Evolutionary conservation across 148 eudicot genomes (phyloP), one percentile per base, ranked within the genome.

Genomic region (Rhododendron henanense): DNA sequence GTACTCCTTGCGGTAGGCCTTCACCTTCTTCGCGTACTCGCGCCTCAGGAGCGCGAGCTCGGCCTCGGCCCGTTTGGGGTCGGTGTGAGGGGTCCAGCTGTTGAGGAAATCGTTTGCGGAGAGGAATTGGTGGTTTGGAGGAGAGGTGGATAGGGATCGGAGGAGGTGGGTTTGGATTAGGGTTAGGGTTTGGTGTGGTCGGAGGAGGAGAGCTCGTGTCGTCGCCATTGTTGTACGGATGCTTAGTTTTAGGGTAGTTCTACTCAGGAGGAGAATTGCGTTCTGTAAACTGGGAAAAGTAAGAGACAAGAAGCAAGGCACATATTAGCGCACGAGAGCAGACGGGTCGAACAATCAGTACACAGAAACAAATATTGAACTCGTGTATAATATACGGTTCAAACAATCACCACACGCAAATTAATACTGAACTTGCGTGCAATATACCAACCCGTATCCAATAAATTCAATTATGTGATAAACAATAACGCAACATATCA

Each of bases 11-110:
- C 98, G 90, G 4, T 91, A 63, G 76, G 87, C 89, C 84, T 87
- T 95, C 28, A 95, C 93, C 39, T 93, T 91, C 87, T 90, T 92
- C 14, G 91, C 94, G 85, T 95, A 95, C 28, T 94, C 93, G 28
- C 98, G 94, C 47, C 98, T 85, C 35, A 95, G 83, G 14, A 11
- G 81, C 10, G 92, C 91, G 48, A 95, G 93, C 37, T 87, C 87
- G 31, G 91, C 86, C 21, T 83, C 53, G 61, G 98, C 96, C 77
- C 91, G 88, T 65, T 89, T 89, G 1, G 96, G 98, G 86, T 87
- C 84, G 47, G 81, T 90, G 41, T 90, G 90, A 6, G 90, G 84
- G 75, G 83, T 86, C 89, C 93, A 91, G 86, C 88, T 92, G 89
- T 86, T 87, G 83, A 95, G 85, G 89, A 71, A 92, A 11, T 80